Evolutionary conservation across 441 rosid genomes (phyloP).

Genomic region (Pelargonium fulgidum): DNA sequence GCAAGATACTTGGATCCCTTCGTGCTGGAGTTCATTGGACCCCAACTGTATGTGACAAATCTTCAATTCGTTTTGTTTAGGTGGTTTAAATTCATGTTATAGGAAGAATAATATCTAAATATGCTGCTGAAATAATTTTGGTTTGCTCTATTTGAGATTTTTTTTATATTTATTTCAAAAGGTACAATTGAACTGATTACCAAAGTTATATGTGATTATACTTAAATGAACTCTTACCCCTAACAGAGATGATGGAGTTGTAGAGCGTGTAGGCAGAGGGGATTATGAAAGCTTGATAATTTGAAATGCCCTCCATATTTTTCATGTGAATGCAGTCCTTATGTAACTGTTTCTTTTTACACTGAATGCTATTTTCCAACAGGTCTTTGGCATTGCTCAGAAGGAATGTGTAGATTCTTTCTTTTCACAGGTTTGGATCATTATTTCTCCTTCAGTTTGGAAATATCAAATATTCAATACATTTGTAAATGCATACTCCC

Average conservation of each 20-base stretch:
- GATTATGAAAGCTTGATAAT: not conserved
- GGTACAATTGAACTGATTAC: not conserved
- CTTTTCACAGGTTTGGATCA: constrained; percentile 73
- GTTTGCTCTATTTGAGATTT: constrained; percentile 9
- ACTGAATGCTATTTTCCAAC: constrained; percentile 24
- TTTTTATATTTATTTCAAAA: not conserved
- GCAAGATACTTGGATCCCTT: constrained; percentile 80
- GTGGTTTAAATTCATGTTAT: constrained; percentile 11
- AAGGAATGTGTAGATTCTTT: constrained; percentile 86
- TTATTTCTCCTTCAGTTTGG: constrained; percentile 12
- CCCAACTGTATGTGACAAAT: constrained; percentile 58
- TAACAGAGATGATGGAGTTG: not conserved
- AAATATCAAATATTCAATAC: constrained; percentile 15
- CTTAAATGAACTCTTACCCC: not conserved
- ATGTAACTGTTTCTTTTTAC: constrained; percentile 16
- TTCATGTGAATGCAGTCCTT: not conserved
- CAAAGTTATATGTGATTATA: not conserved
- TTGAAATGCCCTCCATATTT: not conserved
- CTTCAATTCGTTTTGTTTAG: constrained; percentile 14
- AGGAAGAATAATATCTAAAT: constrained; percentile 9
- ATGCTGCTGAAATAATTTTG: not conserved
- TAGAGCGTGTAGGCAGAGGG: not conserved
- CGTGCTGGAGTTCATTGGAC: constrained; percentile 99
- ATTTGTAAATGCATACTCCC: constrained; percentile 4
- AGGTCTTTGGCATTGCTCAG: constrained; percentile 88